Evolutionary conservation across 768 basidiomycete genomes (phyloP), one percentile per base, ranked within the genome.

Genomic region (Lentinula sp.): DNA sequence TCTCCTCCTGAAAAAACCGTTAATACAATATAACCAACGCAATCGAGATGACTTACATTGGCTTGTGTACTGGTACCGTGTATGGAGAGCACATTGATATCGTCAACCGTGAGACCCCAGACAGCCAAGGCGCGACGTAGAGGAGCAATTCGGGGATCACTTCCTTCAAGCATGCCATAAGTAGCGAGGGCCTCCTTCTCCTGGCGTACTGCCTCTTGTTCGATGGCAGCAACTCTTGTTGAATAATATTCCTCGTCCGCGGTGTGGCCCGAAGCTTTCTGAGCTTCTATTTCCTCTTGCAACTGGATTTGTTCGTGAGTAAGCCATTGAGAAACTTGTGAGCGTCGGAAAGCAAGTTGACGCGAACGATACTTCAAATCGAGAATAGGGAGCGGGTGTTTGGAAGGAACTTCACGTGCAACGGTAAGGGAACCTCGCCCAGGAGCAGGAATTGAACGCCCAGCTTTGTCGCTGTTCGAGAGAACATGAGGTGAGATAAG

Each of bases 371-470:
- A 98, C 21, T 84, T 82, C 66, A 97, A 72, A 67, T 91, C 86
- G 62, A 99, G 87, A 60, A 90, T 84, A 4, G 89, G 90, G 10
- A 88, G 78, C 37, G 93, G 85, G 61, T 90, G 83, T 68, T 89
- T 88, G 2, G 90, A 84, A 7, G 87, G 80, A 48, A 96, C 76
- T 76, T 98, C 87, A 63, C 94, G 84, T 13, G 94, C 97, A 60
- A 95, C 86, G 9, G 87, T 85, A 42, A 99, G 83, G 31, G 94
- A 91, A 65, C 97, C 97, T 62, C 88, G 88, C 60, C 97, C 97
- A 53, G 97, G 97, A 62, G 97, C 97, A 49, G 97, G 97, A 60
- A 99, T 87, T 3, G 95, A 98, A 54, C 97, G 94, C 16, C 97
- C 97, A 62, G 97, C 96, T 77, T 99, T 99, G 80, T 99, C 97